phyloP scores from a whole-genome alignment of 257 asterid genomes.

The Cordia subcordata region DNA sequence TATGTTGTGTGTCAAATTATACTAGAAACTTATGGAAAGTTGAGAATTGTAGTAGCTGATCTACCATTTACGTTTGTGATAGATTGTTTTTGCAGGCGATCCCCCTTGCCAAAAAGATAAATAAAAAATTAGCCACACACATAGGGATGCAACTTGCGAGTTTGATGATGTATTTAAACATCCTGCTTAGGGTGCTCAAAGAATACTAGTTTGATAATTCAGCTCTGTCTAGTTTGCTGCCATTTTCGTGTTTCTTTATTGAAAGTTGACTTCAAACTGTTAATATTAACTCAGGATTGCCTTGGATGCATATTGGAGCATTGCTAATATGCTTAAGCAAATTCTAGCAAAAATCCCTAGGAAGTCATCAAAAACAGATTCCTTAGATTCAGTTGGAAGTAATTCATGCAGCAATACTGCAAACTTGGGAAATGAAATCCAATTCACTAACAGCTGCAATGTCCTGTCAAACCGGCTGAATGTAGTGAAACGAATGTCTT shows the following conservation, averaged over 20 bases:
- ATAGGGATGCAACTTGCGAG: no score
- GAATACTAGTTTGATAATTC: no score
- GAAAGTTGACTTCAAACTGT: background rate
- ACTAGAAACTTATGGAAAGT: no score
- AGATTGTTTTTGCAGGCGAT: no score
- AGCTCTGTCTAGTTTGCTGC: background rate
- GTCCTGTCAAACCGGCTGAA: conserved; percentile 36
- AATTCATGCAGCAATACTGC: conserved; percentile 31
- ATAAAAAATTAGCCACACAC: no score
- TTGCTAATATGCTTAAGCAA: conserved; percentile 48
- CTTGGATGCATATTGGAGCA: conserved; percentile 19
- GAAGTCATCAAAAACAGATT: conserved; percentile 35
- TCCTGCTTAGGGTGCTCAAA: no score
- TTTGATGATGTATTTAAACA: no score
- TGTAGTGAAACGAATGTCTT: conserved; percentile 41
- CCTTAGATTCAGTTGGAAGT: conserved; percentile 27
- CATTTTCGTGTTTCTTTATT: background rate
- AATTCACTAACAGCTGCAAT: conserved; percentile 34
- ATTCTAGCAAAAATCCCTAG: conserved; percentile 46
- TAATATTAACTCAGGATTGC: conserved; percentile 5
- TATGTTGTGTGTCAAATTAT: no score
- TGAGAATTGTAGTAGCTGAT: no score
- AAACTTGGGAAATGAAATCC: conserved; percentile 26
- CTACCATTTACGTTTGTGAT: no score
- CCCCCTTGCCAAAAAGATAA: no score